Percentiles rank a stretch among this genome's conserved stretches.
phyloP scores from a whole-genome alignment of 257 asterid species.

The Prunella vulgaris region DNA sequence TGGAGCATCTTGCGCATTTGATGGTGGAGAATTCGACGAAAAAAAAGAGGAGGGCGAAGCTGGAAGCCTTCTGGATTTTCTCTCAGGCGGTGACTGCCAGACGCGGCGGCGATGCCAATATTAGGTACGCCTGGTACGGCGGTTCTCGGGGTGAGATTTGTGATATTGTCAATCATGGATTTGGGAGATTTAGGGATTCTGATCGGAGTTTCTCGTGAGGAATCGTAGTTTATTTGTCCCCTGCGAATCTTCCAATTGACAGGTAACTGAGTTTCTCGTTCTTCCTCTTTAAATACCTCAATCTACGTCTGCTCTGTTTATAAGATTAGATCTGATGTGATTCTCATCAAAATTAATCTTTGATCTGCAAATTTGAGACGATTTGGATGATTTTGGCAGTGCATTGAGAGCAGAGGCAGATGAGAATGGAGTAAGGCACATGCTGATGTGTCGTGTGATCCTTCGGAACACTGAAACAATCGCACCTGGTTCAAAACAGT shows the following conservation, averaged over 20 bases:
- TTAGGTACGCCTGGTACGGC: too few species aligned
- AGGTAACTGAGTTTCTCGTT: constrained; percentile 16
- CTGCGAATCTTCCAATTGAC: constrained; percentile 18
- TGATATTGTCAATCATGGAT: constrained; percentile 33
- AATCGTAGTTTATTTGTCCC: constrained; percentile 37
- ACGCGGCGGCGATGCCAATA: too few species aligned
- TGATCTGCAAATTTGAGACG: not conserved
- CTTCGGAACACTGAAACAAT: constrained; percentile 42
- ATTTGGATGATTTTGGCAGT: constrained; percentile 20
- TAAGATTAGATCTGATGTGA: not conserved
- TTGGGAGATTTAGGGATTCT: constrained; percentile 18
- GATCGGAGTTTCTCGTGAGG: constrained; percentile 24
- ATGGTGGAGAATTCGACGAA: too few species aligned
- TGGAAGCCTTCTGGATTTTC: too few species aligned
- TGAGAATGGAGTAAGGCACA: constrained; percentile 42
- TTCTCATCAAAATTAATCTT: not conserved
- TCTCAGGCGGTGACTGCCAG: too few species aligned
- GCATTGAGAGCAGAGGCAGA: constrained; percentile 32
- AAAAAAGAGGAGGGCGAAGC: too few species aligned
- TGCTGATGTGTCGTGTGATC: constrained; percentile 45
- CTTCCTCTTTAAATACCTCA: not conserved
- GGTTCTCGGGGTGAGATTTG: constrained; percentile 31
- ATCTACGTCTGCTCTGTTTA: not conserved
- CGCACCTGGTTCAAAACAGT: constrained; percentile 32
- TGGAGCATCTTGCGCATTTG: too few species aligned